phyloP scores from a whole-genome alignment of 768 basidiomycete genomes.

The Daedalea quercina region DNA sequence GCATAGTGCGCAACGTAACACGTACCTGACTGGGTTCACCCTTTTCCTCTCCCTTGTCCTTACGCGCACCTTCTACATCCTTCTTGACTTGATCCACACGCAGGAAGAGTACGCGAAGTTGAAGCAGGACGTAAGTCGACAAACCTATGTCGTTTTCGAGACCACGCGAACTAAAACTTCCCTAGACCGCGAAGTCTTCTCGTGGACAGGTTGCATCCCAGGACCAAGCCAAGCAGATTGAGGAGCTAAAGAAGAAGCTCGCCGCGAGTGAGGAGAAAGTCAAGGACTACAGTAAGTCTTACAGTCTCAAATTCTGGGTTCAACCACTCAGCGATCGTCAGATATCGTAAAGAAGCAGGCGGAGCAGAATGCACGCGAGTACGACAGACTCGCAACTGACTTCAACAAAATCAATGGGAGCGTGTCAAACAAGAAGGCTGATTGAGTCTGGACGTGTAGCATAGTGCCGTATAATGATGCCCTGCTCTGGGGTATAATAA shows the following conservation, averaged over 20 bases:
- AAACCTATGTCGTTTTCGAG: constrained; percentile 1
- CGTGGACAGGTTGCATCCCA: constrained; percentile 21
- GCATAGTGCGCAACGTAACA: constrained; percentile 76
- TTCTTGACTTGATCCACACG: constrained; percentile 83
- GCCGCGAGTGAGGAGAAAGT: constrained; percentile 49
- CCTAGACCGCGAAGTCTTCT: constrained; percentile 29
- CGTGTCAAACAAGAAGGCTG: constrained; percentile 56
- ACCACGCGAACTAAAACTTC: background rate
- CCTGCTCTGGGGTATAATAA: too few species aligned
- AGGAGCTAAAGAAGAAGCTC: constrained; percentile 63
- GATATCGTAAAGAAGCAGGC: constrained; percentile 83
- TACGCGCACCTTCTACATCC: constrained; percentile 87
- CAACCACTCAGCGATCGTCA: background rate
- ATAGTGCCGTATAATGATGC: too few species aligned
- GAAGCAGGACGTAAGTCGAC: constrained; percentile 42
- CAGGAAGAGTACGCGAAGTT: constrained; percentile 85
- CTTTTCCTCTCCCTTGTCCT: constrained; percentile 95
- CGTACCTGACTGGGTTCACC: constrained; percentile 89
- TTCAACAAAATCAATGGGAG: constrained; percentile 66
- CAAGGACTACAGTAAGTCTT: constrained; percentile 36
- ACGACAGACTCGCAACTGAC: constrained; percentile 74
- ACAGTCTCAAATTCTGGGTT: too few species aligned
- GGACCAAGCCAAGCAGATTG: constrained; percentile 50
- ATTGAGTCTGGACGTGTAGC: constrained; percentile 28
- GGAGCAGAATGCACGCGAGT: constrained; percentile 68